Evolutionary conservation across 2,329 filamentous ascomycete species (phyloP).

Genomic region (Monosporascus sp.): DNA sequence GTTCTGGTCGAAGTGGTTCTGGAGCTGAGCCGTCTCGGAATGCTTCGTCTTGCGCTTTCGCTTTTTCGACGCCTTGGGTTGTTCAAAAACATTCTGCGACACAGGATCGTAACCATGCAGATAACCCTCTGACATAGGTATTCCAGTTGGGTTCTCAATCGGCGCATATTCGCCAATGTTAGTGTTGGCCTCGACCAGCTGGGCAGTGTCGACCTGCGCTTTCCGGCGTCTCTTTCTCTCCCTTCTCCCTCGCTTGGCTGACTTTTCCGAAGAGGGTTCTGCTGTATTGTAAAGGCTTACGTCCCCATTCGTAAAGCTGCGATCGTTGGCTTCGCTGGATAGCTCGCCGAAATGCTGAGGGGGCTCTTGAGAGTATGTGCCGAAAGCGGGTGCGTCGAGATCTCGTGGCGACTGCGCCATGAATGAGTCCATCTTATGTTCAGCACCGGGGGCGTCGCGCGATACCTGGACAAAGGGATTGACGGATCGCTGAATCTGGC

Average conservation of each 20-base stretch:
- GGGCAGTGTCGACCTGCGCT: conserved; percentile 8
- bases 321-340: no score
- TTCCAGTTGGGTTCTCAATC: conserved; percentile 2
- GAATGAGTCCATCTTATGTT: not conserved
- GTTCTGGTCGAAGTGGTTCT: not conserved
- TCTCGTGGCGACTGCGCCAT: conserved; percentile 1
- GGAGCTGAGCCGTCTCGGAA: not conserved
- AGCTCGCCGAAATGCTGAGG: no score
- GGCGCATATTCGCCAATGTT: not conserved
- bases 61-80: conserved; percentile 10
- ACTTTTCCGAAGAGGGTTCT: not conserved
- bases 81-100: conserved; percentile 4
- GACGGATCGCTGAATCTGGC: not conserved
- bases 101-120: not conserved
- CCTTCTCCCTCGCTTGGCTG: not conserved
- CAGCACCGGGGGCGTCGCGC: not conserved
- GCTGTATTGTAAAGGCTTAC: not conserved
- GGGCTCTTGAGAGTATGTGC: not conserved
- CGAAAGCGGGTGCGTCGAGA: not conserved
- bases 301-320: no score
- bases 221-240: conserved; percentile 5
- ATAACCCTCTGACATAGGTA: not conserved
- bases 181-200: conserved; percentile 1
- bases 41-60: conserved; percentile 8
- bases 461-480: not conserved